A percentile compares a stretch with the other conserved stretches of the same genome.
phyloP scores from a whole-genome alignment of 1,284 basidiomycete genomes.

The Moniliophthora roreri region DNA sequence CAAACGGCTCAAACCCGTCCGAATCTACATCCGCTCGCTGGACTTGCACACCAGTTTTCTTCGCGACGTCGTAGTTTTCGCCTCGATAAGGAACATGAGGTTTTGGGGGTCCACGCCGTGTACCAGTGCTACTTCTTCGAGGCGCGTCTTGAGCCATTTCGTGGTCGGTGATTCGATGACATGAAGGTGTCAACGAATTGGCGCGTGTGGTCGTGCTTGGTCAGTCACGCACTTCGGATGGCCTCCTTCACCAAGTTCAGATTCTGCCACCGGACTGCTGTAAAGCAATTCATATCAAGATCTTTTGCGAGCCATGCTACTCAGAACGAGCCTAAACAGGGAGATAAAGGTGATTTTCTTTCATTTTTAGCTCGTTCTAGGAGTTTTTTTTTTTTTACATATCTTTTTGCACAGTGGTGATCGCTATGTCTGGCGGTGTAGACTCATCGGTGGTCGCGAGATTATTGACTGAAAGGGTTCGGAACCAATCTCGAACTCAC shows the following conservation, averaged over 20 bases:
- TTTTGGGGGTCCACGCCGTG: slow-evolving; percentile 42
- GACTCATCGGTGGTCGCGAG: slow-evolving; percentile 88
- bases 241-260: neutral
- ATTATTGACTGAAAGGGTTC: slow-evolving; percentile 69
- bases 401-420: slow-evolving; percentile 64
- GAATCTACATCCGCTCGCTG: slow-evolving; percentile 68
- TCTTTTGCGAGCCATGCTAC: slow-evolving; percentile 2
- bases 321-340: slow-evolving; percentile 37
- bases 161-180: neutral
- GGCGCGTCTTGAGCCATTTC: slow-evolving; percentile 16
- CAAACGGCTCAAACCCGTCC: slow-evolving; percentile 85
- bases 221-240: neutral
- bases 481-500: slow-evolving; percentile 11
- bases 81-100: slow-evolving; percentile 74
- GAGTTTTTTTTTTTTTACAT: too few species aligned
- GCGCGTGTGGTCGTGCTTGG: slow-evolving; percentile 4
- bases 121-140: slow-evolving; percentile 42
- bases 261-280: neutral
- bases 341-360: slow-evolving; percentile 48
- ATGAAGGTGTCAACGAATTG: neutral
- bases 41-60: slow-evolving; percentile 72
- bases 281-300: slow-evolving; percentile 1
- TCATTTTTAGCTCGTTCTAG: too few species aligned
- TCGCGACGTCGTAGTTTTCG: slow-evolving; percentile 71
- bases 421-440: slow-evolving; percentile 96